phyloP scores from a whole-genome alignment of 2,329 filamentous ascomycete genomes.

The Fusarium irregulare region DNA sequence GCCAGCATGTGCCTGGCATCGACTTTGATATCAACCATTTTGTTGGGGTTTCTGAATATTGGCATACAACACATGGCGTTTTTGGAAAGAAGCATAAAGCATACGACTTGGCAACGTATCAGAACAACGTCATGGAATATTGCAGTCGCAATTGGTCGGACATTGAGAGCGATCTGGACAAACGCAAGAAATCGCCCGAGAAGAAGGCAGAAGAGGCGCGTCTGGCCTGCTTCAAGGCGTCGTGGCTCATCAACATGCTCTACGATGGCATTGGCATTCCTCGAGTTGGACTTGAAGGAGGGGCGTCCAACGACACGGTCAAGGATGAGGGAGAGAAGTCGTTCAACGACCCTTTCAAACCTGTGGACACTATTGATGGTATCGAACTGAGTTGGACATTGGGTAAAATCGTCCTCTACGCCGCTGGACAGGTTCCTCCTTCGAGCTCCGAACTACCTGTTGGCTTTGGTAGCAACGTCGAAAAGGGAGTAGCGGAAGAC shows the following conservation, averaged over 20 bases:
- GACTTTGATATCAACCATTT: conserved; percentile 99
- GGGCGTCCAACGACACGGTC: conserved; percentile 74
- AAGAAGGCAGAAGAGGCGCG: conserved; percentile 82
- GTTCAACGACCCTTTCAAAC: conserved; percentile 87
- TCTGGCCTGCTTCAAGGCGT: conserved; percentile 96
- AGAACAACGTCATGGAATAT: conserved; percentile 84
- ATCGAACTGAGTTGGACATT: conserved; percentile 97
- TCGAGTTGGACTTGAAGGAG: conserved; percentile 79
- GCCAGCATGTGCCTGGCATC: conserved; percentile 91
- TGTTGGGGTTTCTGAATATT: conserved; percentile 97
- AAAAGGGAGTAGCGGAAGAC: conserved; percentile 72
- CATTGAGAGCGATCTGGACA: conserved; percentile 74
- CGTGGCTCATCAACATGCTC: conserved; percentile 96
- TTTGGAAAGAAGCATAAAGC: conserved; percentile 83
- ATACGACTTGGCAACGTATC: conserved; percentile 92
- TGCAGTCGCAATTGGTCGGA: conserved; percentile 85
- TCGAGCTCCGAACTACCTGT: conserved; percentile 73
- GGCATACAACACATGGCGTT: conserved; percentile 97
- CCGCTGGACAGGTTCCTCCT: conserved; percentile 85
- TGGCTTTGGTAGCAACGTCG: conserved; percentile 90
- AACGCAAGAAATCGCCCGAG: conserved; percentile 78
- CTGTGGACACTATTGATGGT: conserved; percentile 90
- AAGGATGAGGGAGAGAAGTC: conserved; percentile 75
- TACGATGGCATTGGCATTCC: conserved; percentile 97
- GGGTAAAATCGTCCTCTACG: conserved; percentile 96